Base-by-base conservation (phyloP, 805 yeast species). In the Maudiozyma serrabonitensis region DNA sequence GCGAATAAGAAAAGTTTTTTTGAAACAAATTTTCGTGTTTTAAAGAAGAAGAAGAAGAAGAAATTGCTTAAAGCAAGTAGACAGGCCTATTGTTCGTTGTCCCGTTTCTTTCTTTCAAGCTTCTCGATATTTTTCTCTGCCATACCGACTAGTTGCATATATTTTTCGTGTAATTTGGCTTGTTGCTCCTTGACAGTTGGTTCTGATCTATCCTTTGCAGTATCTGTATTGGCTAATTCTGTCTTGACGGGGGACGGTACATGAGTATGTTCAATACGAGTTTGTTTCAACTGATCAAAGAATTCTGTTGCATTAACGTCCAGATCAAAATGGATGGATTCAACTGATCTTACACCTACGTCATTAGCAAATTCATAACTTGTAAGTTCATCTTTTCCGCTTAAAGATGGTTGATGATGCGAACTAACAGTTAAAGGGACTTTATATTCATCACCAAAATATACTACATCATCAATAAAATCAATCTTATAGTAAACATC, bases 401-500 rank as follows among this genome's bases (percentile, higher is more conserved):
- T 4, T 41, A 25, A n/a, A 25, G 41, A 46, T 53, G 46, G 45
- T 28, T 34, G 26, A 18, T 50, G 50, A 41, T 55, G 53, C 1
- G 57, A 50, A 35, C 49, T 45, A 38, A 48, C 42, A 4, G 58
- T 46, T 34, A 60, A 48, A 28, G 56, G 58, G 6, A 47, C 52
- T 43, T 52, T 54, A 51, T 58, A 50, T 31, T 58, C 60, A 19
- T 54, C 57, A 3, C 68, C 68, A 43, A 63, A 63, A 47, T 53
- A 57, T 1, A 64, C 57, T 21, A 62, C 45, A 45, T 62, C 67
- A 15, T 46, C 47, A 4, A 56, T 58, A 5, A 64, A 53, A 48
- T 64, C 67, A 12, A 64, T 56, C 46, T 62, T 63, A 52, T 59
- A 64, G 48, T 51, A 63, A 5, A 57, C 54, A 7, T 48, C 50